Conservation (phyloP, 257 asterid species). For the Solanum clarkiae region DNA sequence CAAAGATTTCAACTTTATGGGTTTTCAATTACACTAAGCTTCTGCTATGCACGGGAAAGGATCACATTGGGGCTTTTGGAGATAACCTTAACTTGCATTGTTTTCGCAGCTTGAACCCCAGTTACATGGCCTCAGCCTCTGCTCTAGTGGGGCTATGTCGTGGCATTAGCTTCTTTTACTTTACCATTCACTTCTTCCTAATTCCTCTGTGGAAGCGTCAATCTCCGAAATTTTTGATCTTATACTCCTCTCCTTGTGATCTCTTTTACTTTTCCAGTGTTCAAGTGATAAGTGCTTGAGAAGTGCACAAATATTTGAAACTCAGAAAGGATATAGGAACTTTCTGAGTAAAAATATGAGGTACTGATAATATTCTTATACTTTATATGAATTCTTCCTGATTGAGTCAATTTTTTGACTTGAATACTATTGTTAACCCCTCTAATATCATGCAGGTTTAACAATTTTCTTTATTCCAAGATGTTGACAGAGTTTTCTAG, state of each 20-base stretch:
- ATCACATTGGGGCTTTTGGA: not conserved
- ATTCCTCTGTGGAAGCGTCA: not conserved
- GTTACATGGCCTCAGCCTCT: not conserved
- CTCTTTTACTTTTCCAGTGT: constrained; percentile 37
- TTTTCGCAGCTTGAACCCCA: not conserved
- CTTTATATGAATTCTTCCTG: not conserved
- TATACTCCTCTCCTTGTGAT: not conserved
- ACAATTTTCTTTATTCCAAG: constrained; percentile 30
- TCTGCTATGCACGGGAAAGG: not conserved
- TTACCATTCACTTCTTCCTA: not conserved
- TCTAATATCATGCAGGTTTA: constrained; percentile 37
- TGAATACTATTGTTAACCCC: not conserved
- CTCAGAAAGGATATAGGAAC: constrained; percentile 37
- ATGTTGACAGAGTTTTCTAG: constrained; percentile 31
- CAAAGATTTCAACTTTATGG: not conserved
- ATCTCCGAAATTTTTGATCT: not conserved
- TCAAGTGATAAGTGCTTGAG: constrained; percentile 55
- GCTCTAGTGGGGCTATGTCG: not conserved
- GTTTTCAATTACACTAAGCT: not conserved
- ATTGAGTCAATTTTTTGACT: not conserved
- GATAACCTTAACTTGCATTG: not conserved
- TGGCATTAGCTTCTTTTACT: not conserved
- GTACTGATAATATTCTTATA: constrained; percentile 20
- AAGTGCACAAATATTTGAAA: constrained; percentile 41
- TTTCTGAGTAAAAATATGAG: constrained; percentile 38